These are phyloP conservation scores for Aureobasidium sp. DNA, from an alignment of 2,329 filamentous ascomycete genomes.

Conservation along the genomic window DNA sequence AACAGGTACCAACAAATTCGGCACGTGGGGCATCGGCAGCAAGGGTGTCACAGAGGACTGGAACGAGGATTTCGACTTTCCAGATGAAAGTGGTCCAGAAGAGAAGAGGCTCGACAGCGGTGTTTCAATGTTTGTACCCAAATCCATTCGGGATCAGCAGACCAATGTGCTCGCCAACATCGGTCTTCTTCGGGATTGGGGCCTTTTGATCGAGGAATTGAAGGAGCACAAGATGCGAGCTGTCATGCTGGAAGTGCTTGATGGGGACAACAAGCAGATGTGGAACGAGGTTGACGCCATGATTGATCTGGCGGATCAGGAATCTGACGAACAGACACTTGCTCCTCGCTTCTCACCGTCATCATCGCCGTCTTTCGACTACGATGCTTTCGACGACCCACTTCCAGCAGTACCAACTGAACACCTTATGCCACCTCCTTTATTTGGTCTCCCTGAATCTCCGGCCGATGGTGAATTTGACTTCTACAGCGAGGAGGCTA, in stretches of 20 bases:
- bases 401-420: conserved; percentile 14
- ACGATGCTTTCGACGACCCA: conserved; percentile 50
- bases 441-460: background rate
- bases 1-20: conserved; percentile 62
- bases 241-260: conserved; percentile 57
- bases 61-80: conserved; percentile 84
- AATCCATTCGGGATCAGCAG: conserved; percentile 73
- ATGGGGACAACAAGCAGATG: conserved; percentile 52
- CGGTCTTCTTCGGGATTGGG: conserved; percentile 74
- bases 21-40: conserved; percentile 73
- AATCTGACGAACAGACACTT: conserved; percentile 49
- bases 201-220: conserved; percentile 72
- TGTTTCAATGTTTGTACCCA: conserved; percentile 62
- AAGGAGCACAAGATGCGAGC: conserved; percentile 69
- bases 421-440: background rate
- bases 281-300: conserved; percentile 84
- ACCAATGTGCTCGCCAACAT: conserved; percentile 77
- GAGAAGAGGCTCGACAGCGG: conserved; percentile 39
- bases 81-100: conserved; percentile 35
- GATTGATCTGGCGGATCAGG: conserved; percentile 70
- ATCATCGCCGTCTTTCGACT: conserved; percentile 52
- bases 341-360: conserved; percentile 46
- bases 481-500: background rate
- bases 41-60: conserved; percentile 79
- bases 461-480: background rate